Percentiles rank a stretch among this genome's conserved stretches.
These are phyloP conservation scores for Eutypa lata DNA, from an alignment of 2,329 filamentous ascomycete genomes.

Conservation along the genomic window DNA sequence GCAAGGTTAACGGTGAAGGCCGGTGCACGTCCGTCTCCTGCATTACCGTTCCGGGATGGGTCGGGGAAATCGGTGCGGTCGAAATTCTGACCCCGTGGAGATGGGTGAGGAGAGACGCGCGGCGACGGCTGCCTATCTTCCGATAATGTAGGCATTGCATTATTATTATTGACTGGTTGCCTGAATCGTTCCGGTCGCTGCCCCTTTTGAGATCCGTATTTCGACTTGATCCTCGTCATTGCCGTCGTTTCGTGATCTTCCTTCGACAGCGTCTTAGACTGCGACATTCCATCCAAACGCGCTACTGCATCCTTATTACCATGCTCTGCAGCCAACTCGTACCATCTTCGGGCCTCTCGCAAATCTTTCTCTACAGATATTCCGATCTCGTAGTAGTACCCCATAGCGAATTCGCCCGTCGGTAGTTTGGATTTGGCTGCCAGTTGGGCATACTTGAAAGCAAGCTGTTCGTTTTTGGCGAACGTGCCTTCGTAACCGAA, in stretches of 20 bases:
- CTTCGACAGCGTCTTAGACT: conserved; percentile 81
- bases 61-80: conserved; percentile 45
- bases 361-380: conserved; percentile 85
- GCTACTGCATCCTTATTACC: conserved; percentile 86
- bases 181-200: conserved; percentile 59
- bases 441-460: conserved; percentile 85
- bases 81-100: conserved; percentile 37
- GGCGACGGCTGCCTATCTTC: conserved; percentile 37
- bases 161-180: conserved; percentile 30
- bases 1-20: conserved; percentile 52
- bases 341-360: conserved; percentile 82
- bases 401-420: conserved; percentile 93
- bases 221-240: conserved; percentile 80
- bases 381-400: conserved; percentile 96
- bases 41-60: conserved; percentile 38
- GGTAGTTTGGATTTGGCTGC: conserved; percentile 78
- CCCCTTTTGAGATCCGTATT: conserved; percentile 67
- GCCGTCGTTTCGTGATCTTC: conserved; percentile 91
- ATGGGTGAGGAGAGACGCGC: conserved; percentile 38
- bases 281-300: conserved; percentile 79
- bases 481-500: conserved; percentile 93
- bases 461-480: conserved; percentile 91
- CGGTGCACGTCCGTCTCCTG: conserved; percentile 36
- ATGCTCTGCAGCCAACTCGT: conserved; percentile 81
- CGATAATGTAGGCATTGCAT: conserved; percentile 46